A percentile compares a stretch with the other conserved stretches of the same genome.
phyloP scores from a whole-genome alignment of 2,329 filamentous ascomycete species.

The Fusarium subglutinans region DNA sequence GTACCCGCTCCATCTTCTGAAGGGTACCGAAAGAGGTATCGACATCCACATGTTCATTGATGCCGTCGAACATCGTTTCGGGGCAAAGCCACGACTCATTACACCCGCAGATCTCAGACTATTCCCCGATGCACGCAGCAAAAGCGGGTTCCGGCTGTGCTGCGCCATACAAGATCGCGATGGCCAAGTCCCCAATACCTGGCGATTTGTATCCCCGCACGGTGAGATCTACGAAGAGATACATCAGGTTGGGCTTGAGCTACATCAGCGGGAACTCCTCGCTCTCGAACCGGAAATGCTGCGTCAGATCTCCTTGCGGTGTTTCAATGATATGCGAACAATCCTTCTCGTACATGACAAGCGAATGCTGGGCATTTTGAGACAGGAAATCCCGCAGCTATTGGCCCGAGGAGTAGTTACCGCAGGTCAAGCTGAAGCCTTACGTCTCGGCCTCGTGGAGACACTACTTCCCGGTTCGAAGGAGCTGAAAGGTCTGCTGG shows the following conservation, averaged over 20 bases:
- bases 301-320: constrained; percentile 48
- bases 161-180: constrained; percentile 32
- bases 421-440: constrained; percentile 34
- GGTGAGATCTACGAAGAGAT: constrained; percentile 48
- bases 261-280: constrained; percentile 51
- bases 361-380: constrained; percentile 53
- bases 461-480: constrained; percentile 47
- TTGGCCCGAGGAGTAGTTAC: constrained; percentile 42
- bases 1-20: constrained; percentile 49
- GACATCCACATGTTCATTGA: constrained; percentile 53
- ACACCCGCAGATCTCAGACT: constrained; percentile 47
- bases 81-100: constrained; percentile 47
- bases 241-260: constrained; percentile 51
- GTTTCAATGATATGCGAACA: constrained; percentile 54
- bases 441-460: constrained; percentile 46
- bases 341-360: constrained; percentile 55
- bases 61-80: constrained; percentile 40
- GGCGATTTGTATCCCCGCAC: constrained; percentile 17
- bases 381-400: constrained; percentile 46
- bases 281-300: constrained; percentile 45
- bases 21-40: constrained; percentile 49
- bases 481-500: constrained; percentile 36
- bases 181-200: neutral
- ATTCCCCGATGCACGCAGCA: constrained; percentile 36
- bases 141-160: constrained; percentile 44